These are phyloP conservation scores for Apiospora saccharicola DNA, from an alignment of 2,329 filamentous ascomycete genomes.

Conservation along the genomic window DNA sequence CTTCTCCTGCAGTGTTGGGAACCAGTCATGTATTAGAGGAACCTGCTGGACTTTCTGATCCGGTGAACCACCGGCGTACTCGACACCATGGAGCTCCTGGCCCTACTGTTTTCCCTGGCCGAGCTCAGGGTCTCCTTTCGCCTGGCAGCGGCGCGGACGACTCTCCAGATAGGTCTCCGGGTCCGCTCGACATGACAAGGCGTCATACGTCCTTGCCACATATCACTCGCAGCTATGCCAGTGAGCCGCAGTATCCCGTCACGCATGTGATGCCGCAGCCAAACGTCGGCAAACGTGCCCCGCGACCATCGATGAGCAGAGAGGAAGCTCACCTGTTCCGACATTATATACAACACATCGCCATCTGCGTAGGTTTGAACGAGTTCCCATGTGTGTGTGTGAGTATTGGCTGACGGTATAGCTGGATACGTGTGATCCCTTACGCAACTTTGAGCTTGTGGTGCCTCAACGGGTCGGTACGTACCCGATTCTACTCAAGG, in stretches of 20 bases:
- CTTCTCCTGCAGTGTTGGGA: neutral
- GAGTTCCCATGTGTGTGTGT: neutral
- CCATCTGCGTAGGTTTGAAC: conserved; percentile 43
- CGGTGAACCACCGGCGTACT: neutral
- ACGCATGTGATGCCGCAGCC: conserved; percentile 8
- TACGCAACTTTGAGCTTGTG: conserved; percentile 58
- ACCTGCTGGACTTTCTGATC: neutral
- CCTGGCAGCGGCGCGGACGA: conserved; percentile 10
- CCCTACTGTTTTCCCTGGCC: neutral
- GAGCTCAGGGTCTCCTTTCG: neutral
- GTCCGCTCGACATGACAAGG: neutral
- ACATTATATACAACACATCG: conserved; percentile 46
- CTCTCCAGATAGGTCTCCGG: neutral
- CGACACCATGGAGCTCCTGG: neutral
- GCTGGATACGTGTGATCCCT: conserved; percentile 43
- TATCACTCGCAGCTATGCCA: neutral
- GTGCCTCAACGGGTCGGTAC: conserved; percentile 60
- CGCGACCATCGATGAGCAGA: conserved; percentile 38
- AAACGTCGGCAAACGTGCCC: conserved; percentile 29
- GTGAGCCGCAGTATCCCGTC: conserved; percentile 3
- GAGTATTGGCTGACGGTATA: conserved; percentile 32
- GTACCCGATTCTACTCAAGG: conserved; percentile 61
- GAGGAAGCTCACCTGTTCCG: conserved; percentile 45
- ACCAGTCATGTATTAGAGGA: neutral
- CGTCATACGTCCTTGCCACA: neutral